Conservation (phyloP, 169 alveolate species). For the Plasmodium blacklocki region DNA sequence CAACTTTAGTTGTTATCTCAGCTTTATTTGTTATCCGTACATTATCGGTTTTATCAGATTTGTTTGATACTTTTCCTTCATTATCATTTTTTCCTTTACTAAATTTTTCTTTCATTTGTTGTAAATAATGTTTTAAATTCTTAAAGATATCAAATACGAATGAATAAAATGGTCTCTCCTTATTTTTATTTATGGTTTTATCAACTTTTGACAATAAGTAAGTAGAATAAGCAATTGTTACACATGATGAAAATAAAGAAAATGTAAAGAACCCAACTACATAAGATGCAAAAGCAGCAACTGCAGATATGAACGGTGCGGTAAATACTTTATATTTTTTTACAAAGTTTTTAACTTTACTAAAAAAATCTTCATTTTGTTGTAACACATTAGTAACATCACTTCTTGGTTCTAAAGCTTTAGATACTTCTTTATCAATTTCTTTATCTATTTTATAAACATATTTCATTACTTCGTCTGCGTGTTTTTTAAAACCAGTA, state of each 20-base stretch:
- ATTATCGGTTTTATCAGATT: too few relatives aligned
- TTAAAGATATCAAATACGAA: conserved; percentile 18
- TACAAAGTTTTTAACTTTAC: conserved; percentile 17
- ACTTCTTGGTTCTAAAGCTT: not conserved
- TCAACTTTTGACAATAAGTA: conserved; percentile 35
- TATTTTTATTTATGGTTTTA: conserved; percentile 6
- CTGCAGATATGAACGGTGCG: conserved; percentile 25
- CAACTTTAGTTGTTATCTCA: too few relatives aligned
- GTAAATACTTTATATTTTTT: conserved; percentile 45
- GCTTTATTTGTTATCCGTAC: too few relatives aligned
- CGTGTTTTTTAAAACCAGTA: conserved; percentile 16
- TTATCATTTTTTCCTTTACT: too few relatives aligned
- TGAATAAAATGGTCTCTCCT: conserved; percentile 24
- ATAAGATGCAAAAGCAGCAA: conserved; percentile 26
- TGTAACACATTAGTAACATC: not conserved
- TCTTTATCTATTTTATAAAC: conserved; percentile 20
- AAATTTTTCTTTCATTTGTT: too few relatives aligned
- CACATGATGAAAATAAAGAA: conserved; percentile 38
- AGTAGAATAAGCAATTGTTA: conserved; percentile 17
- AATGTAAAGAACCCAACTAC: conserved; percentile 22
- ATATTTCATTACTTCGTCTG: conserved; percentile 15
- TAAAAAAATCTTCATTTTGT: conserved; percentile 13
- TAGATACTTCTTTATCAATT: conserved; percentile 23
- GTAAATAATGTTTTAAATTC: not conserved
- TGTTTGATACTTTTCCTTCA: too few relatives aligned